phyloP scores from a whole-genome alignment of 2,329 filamentous ascomycete species.

The Clonostachys sp. region DNA sequence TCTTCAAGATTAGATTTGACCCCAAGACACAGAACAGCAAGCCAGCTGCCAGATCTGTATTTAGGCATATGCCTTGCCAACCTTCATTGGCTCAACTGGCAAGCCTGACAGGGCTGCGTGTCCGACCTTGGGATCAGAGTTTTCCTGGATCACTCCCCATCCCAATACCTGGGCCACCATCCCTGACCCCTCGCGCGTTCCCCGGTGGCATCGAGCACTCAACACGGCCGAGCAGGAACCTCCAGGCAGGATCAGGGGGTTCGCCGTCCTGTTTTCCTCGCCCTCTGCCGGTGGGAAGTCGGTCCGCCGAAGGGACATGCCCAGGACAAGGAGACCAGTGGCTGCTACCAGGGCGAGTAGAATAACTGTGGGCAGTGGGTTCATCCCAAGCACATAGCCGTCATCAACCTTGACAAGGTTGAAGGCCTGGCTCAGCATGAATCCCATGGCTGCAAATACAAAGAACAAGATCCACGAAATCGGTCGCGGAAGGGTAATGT shows the following conservation, averaged over 20 bases:
- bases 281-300: conserved; percentile 21
- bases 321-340: conserved; percentile 24
- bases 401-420: conserved; percentile 24
- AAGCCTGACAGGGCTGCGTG: conserved; percentile 38
- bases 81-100: conserved; percentile 15
- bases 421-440: conserved; percentile 40
- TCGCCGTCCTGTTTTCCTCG: conserved; percentile 28
- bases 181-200: conserved; percentile 16
- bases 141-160: conserved; percentile 41
- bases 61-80: conserved; percentile 17
- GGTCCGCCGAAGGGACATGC: conserved; percentile 33
- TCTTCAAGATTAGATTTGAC: too few relatives aligned
- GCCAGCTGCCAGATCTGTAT: too few relatives aligned
- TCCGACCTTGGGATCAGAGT: conserved; percentile 21
- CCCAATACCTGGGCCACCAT: conserved; percentile 29
- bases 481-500: conserved; percentile 43
- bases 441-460: conserved; percentile 35
- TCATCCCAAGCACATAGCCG: conserved; percentile 29
- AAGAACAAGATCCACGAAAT: conserved; percentile 37
- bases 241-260: conserved; percentile 41
- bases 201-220: conserved; percentile 40
- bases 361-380: conserved; percentile 32
- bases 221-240: conserved; percentile 49
- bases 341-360: conserved; percentile 32
- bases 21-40: too few relatives aligned